phyloP scores from a whole-genome alignment of 1,139 yeast species.

The Diutina ranongensis region DNA sequence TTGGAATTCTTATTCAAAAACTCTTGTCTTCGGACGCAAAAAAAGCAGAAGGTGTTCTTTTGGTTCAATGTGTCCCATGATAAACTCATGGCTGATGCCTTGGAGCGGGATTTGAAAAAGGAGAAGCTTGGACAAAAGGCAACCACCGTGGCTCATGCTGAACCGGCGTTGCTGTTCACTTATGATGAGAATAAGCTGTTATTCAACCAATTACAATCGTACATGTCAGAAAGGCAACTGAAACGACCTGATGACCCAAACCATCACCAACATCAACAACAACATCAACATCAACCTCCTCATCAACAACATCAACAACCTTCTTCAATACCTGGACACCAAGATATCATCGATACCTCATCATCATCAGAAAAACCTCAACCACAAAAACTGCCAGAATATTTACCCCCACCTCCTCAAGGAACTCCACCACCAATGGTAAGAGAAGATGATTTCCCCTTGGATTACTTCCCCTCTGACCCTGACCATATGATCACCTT shows the following conservation, averaged over 20 bases:
- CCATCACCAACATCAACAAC: not conserved
- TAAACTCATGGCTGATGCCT: conserved; percentile 82
- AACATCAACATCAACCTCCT: not conserved
- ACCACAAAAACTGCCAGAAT: not conserved
- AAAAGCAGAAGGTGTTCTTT: conserved; percentile 91
- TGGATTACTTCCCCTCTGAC: conserved; percentile 40
- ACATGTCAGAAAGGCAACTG: not conserved
- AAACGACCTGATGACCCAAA: not conserved
- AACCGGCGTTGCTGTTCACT: conserved; percentile 53
- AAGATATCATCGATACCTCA: not conserved
- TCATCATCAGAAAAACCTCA: not conserved
- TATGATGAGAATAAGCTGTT: conserved; percentile 32
- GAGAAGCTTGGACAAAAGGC: conserved; percentile 48
- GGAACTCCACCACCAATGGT: not conserved
- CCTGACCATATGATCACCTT: conserved; percentile 17
- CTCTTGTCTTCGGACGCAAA: conserved; percentile 84
- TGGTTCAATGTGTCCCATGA: conserved; percentile 98
- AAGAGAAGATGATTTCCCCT: conserved; percentile 39
- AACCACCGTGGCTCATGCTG: conserved; percentile 47
- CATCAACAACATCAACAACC: not conserved
- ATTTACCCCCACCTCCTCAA: not conserved
- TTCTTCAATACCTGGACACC: no score
- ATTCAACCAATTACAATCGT: conserved; percentile 34
- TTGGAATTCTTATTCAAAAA: conserved; percentile 77
- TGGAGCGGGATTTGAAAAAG: conserved; percentile 83